Conservation (phyloP, 768 basidiomycete species). For the Mycena indigotica region DNA sequence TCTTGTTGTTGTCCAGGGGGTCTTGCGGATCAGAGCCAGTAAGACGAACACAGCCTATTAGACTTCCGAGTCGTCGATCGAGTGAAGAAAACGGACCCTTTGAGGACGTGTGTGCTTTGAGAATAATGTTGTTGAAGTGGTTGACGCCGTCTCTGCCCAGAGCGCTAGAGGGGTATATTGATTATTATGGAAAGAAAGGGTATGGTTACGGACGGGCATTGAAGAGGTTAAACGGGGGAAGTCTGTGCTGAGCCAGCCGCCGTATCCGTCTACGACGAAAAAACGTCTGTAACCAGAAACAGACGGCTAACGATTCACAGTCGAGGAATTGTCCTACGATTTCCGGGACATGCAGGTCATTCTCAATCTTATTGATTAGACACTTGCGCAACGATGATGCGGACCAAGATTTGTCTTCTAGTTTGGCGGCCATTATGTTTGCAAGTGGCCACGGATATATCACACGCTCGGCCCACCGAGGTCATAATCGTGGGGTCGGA, state of each 20-base stretch:
- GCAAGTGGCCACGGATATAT: too few species aligned
- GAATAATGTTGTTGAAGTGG: slow-evolving; percentile 15
- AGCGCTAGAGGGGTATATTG: too few species aligned
- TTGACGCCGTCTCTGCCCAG: not conserved
- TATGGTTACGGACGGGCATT: too few species aligned
- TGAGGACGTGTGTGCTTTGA: slow-evolving; percentile 10
- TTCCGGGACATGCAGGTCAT: slow-evolving; percentile 8
- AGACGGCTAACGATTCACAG: slow-evolving; percentile 7
- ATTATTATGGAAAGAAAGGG: slow-evolving; percentile 9
- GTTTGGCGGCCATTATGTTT: slow-evolving; percentile 8
- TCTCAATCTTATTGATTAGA: slow-evolving; percentile 12
- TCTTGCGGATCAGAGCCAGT: slow-evolving; percentile 13
- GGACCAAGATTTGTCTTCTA: slow-evolving; percentile 11
- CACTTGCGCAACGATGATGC: slow-evolving; percentile 9
- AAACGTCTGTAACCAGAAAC: too few species aligned
- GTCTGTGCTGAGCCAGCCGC: slow-evolving; percentile 18
- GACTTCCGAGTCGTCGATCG: not conserved
- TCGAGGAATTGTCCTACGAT: slow-evolving; percentile 8
- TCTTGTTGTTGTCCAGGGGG: slow-evolving; percentile 16
- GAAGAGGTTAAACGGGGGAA: slow-evolving; percentile 14
- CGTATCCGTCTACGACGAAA: slow-evolving; percentile 16
- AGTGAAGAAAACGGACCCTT: not conserved
- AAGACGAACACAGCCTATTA: slow-evolving; percentile 12
- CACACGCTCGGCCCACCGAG: too few species aligned
- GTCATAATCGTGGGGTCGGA: slow-evolving; percentile 14